Evolutionary conservation across 2,329 filamentous ascomycete genomes (phyloP).

Genomic region (Myriosclerotinia scirpicola): DNA sequence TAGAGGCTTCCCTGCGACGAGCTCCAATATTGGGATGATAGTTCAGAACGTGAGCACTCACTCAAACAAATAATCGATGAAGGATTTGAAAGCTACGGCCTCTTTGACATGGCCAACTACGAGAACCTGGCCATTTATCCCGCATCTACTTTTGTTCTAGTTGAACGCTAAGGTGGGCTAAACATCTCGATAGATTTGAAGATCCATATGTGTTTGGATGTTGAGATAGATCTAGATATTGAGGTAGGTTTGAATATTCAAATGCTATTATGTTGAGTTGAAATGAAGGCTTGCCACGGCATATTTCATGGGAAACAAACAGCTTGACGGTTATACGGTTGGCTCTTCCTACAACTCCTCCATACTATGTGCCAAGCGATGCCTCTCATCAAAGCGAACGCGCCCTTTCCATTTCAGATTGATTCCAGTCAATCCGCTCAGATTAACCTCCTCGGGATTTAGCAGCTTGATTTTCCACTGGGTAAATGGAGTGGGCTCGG

Average conservation of each 20-base stretch:
- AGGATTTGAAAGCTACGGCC: neutral
- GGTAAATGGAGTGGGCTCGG: slow-evolving; percentile 13
- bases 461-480: slow-evolving; percentile 19
- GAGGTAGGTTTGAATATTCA: no score
- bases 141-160: neutral
- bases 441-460: slow-evolving; percentile 4
- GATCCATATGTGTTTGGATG: no score
- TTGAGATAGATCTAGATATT: no score
- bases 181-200: no score
- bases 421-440: slow-evolving; percentile 2
- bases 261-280: no score
- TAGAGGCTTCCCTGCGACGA: no score
- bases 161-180: no score
- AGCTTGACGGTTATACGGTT: neutral
- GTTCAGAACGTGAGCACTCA: neutral
- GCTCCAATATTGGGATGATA: no score
- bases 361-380: slow-evolving; percentile 1
- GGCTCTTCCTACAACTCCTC: neutral
- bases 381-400: neutral
- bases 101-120: neutral
- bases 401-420: slow-evolving; percentile 15
- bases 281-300: neutral
- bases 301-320: neutral
- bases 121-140: no score
- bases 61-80: neutral